Conservation (phyloP, 2,329 filamentous ascomycete species). For the Talaromyces sp. region DNA sequence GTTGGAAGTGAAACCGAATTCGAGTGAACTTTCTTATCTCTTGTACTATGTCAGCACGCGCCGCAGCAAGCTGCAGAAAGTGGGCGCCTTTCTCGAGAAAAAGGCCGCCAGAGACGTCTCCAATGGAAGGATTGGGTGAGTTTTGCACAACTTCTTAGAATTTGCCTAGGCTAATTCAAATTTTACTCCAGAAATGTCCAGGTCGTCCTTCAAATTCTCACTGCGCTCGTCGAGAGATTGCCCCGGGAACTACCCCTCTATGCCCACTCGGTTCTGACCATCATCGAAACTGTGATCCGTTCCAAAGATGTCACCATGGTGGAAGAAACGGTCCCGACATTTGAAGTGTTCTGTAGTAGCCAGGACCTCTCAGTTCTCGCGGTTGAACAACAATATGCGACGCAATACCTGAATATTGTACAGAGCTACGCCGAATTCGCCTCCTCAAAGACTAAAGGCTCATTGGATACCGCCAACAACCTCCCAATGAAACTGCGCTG, state of each 20-base stretch:
- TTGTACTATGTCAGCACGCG: slow-evolving; percentile 95
- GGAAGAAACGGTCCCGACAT: slow-evolving; percentile 80
- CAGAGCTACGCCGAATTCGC: slow-evolving; percentile 74
- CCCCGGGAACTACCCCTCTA: slow-evolving; percentile 87
- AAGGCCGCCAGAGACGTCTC: slow-evolving; percentile 88
- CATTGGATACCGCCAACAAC: slow-evolving; percentile 49
- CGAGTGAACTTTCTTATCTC: slow-evolving; percentile 92
- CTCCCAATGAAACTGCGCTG: slow-evolving; percentile 69
- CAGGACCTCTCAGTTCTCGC: slow-evolving; percentile 81
- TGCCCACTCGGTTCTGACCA: slow-evolving; percentile 74
- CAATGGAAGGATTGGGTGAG: slow-evolving; percentile 78
- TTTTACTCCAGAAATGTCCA: slow-evolving; percentile 67
- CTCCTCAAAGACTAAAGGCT: slow-evolving; percentile 50
- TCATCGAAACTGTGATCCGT: slow-evolving; percentile 74
- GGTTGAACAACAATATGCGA: slow-evolving; percentile 77
- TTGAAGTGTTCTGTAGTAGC: slow-evolving; percentile 81
- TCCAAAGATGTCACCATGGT: slow-evolving; percentile 89
- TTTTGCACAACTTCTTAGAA: slow-evolving; percentile 14
- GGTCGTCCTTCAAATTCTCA: slow-evolving; percentile 88
- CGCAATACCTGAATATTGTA: slow-evolving; percentile 77
- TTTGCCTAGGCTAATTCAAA: background rate
- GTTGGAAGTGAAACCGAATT: slow-evolving; percentile 90
- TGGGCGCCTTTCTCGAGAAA: slow-evolving; percentile 90
- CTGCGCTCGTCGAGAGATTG: slow-evolving; percentile 86
- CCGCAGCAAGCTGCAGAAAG: slow-evolving; percentile 91